Percentiles rank a stretch among this genome's conserved stretches.
phyloP scores from a whole-genome alignment of 2,329 filamentous ascomycete species.

The Fusarium subtropicale region DNA sequence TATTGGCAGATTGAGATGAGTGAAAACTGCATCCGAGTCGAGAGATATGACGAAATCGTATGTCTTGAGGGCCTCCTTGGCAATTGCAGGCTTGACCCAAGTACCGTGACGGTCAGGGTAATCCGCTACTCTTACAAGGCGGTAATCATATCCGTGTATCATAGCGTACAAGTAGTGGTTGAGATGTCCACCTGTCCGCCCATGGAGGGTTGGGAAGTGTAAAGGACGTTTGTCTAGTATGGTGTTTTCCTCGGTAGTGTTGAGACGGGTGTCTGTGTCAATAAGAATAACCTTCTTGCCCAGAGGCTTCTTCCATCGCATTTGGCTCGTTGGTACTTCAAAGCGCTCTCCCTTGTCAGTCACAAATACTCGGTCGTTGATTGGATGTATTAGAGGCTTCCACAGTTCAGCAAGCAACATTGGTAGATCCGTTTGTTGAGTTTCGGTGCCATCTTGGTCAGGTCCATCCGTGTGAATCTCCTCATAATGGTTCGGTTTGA shows the following conservation, averaged over 20 bases:
- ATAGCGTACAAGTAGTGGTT: constrained; percentile 45
- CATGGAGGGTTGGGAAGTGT: background rate
- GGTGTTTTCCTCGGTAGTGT: background rate
- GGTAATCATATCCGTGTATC: constrained; percentile 63
- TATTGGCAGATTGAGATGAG: constrained; percentile 56
- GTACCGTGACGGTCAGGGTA: constrained; percentile 57
- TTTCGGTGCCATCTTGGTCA: too few relatives aligned
- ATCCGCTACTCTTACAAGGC: constrained; percentile 57
- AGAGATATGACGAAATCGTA: constrained; percentile 59
- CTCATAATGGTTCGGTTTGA: background rate
- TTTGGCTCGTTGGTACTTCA: background rate
- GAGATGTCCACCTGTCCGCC: constrained; percentile 18
- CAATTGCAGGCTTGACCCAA: constrained; percentile 59
- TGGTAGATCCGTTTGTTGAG: background rate
- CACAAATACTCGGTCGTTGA: constrained; percentile 7
- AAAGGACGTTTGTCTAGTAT: constrained; percentile 10
- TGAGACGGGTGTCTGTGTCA: constrained; percentile 16
- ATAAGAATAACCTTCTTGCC: constrained; percentile 1
- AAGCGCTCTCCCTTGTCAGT: constrained; percentile 15
- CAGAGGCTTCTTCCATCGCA: constrained; percentile 7
- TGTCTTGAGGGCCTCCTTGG: constrained; percentile 53
- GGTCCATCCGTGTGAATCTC: background rate
- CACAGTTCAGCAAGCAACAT: constrained; percentile 9
- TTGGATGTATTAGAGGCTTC: constrained; percentile 15
- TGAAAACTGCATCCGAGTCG: constrained; percentile 59